Conservation (phyloP, 2,329 filamentous ascomycete genomes). For the Pseudogymnoascus sp. region DNA sequence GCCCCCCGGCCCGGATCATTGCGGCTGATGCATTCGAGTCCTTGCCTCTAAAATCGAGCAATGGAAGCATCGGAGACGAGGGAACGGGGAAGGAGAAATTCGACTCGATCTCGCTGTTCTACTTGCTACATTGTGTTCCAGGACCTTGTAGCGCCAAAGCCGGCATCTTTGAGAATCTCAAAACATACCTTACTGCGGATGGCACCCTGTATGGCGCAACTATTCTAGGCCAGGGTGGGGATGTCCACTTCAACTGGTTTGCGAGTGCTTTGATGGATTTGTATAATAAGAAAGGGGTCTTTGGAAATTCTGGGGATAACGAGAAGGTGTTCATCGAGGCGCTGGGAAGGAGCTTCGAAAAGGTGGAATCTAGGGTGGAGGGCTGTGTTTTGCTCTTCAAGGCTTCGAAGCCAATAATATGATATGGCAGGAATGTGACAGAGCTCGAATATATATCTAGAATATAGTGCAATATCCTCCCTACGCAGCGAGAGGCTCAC, state of each 20-base stretch:
- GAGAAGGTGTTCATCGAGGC: slow-evolving; percentile 28
- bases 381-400: slow-evolving; percentile 33
- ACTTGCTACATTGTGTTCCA: slow-evolving; percentile 36
- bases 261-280: slow-evolving; percentile 22
- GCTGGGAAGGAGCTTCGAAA: slow-evolving; percentile 30
- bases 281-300: slow-evolving; percentile 31
- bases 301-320: slow-evolving; percentile 34
- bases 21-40: slow-evolving; percentile 31
- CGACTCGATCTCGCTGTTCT: slow-evolving; percentile 37
- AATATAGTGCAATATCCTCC: not conserved
- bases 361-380: slow-evolving; percentile 32
- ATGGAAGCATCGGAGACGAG: slow-evolving; percentile 1
- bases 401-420: slow-evolving; percentile 23
- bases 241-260: slow-evolving; percentile 22
- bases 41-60: slow-evolving; percentile 17
- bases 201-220: slow-evolving; percentile 34
- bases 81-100: slow-evolving; percentile 24
- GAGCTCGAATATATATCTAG: not conserved
- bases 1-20: slow-evolving; percentile 17
- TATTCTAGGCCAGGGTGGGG: slow-evolving; percentile 26
- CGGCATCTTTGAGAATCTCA: slow-evolving; percentile 27
- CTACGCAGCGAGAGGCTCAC: too few relatives aligned
- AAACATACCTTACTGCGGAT: slow-evolving; percentile 26
- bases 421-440: not conserved
- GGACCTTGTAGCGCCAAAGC: slow-evolving; percentile 25